Evolutionary conservation across 2,329 filamentous ascomycete species (phyloP), one percentile per base, ranked within the genome.

Genomic region (Calonectria pteridis): DNA sequence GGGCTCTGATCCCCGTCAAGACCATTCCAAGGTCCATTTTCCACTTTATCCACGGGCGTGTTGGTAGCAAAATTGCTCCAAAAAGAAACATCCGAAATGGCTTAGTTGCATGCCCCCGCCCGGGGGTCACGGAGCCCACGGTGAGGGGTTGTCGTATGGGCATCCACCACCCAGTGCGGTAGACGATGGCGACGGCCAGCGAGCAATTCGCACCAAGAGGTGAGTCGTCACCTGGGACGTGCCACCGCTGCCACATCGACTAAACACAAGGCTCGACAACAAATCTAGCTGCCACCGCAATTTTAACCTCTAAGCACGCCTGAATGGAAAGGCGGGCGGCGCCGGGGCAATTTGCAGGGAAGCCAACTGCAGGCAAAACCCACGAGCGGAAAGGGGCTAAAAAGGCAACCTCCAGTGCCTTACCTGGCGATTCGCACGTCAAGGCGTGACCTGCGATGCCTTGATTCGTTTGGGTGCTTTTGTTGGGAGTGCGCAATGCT

Each of bases 201-300:
- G 55, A 67, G 33, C 67, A 62, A 65, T 65, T 46, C 50, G 37
- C 55, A 26, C 62, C 31, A 53, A 50, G 18, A 40, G 63, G 72
- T 63, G 72, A 67, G 67, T 67, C 73, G 75, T 76, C 77, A 78
- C 69, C 76, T 79, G 74, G 71, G 71, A 67, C 67, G 69, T 72
- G 76, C 73, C 73, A 77, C 73, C 74, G 72, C 73, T 67, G 71
- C 75, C 73, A 71, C 67, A 63, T 73, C 31, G 70, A 62, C 71
- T 63, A 40, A 68, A 71, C 74, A 67, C 58, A 69, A 58, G 71
- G 53, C 72, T 62, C 62, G 59, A 72, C 73, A 72, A 65, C 71
- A 55, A 73, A 78, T 79, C 73, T 74, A 80, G 72, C 75, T 80
- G 76, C 73, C 77, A 80, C 78, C 78, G 76, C 69, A 80, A 77